Evolutionary conservation across 2,329 filamentous ascomycete genomes (phyloP).

Genomic region (Phaeosphaeriaceae sp.): DNA sequence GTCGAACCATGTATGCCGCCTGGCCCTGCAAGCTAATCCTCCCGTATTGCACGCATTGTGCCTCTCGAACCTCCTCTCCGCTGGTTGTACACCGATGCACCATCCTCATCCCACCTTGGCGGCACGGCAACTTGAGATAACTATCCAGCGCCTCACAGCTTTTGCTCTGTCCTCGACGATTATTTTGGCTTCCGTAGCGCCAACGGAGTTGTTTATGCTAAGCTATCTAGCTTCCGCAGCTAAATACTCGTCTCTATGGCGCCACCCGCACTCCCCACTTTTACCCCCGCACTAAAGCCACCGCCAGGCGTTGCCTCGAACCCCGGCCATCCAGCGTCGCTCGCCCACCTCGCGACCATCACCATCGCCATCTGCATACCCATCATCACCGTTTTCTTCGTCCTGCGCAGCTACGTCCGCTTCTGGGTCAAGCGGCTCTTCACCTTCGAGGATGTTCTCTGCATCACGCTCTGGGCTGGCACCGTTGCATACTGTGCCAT

Average conservation of each 20-base stretch:
- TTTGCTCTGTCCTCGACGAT: too few species aligned
- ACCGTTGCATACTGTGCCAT: constrained; percentile 10
- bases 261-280: constrained; percentile 4
- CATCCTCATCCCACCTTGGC: too few species aligned
- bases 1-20: too few species aligned
- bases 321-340: constrained; percentile 11
- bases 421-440: constrained; percentile 9
- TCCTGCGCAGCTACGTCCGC: constrained; percentile 4
- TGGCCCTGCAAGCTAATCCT: too few species aligned
- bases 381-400: constrained; percentile 9
- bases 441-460: constrained; percentile 8
- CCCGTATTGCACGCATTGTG: too few species aligned
- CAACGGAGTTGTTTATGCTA: neutral
- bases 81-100: too few species aligned
- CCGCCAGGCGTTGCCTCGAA: constrained; percentile 13
- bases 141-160: too few species aligned
- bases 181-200: neutral
- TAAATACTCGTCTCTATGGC: neutral
- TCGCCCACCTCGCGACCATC: constrained; percentile 6
- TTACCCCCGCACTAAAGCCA: constrained; percentile 14
- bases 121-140: too few species aligned
- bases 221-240: neutral
- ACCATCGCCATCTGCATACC: constrained; percentile 10
- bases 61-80: too few species aligned
- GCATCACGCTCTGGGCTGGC: neutral